These are phyloP conservation scores for Yamadazyma akitaensis DNA, from an alignment of 805 yeast genomes.

Conservation along the genomic window DNA sequence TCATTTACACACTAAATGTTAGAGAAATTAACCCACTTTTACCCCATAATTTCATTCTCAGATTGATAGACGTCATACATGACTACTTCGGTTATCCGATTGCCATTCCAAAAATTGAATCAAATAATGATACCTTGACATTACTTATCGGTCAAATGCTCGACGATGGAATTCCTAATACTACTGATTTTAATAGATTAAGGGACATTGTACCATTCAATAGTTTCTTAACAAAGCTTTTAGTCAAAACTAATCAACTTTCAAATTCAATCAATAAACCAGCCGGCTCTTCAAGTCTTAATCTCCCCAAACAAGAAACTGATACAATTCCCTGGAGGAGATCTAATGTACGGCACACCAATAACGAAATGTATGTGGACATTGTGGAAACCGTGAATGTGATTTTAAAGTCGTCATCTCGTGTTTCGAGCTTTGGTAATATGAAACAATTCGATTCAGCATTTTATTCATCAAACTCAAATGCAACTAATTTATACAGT, in stretches of 20 bases:
- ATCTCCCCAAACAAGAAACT: slow-evolving; percentile 14
- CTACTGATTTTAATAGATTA: slow-evolving; percentile 68
- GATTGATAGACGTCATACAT: slow-evolving; percentile 48
- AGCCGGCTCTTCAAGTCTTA: slow-evolving; percentile 9
- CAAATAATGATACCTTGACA: slow-evolving; percentile 68
- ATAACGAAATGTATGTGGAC: slow-evolving; percentile 86
- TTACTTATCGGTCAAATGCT: slow-evolving; percentile 73
- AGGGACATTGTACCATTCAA: slow-evolving; percentile 67
- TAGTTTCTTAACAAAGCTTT: slow-evolving; percentile 50
- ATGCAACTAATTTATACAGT: slow-evolving; percentile 15
- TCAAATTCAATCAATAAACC: slow-evolving; percentile 22
- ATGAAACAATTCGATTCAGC: slow-evolving; percentile 27
- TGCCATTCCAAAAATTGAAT: slow-evolving; percentile 54
- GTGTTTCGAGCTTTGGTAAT: slow-evolving; percentile 7
- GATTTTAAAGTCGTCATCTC: slow-evolving; percentile 38
- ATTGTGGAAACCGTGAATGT: slow-evolving; percentile 63
- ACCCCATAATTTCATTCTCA: slow-evolving; percentile 52
- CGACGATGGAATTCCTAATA: slow-evolving; percentile 71
- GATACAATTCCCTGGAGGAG: slow-evolving; percentile 73
- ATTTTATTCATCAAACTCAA: slow-evolving; percentile 21
- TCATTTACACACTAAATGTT: slow-evolving; percentile 27
- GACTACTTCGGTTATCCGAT: slow-evolving; percentile 60
- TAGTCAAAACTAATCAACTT: slow-evolving; percentile 39
- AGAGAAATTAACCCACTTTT: slow-evolving; percentile 44
- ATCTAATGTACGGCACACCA: slow-evolving; percentile 63